These are phyloP conservation scores for Dispira simplex DNA, from an alignment of 192 early-diverging fungal species.

Conservation along the genomic window DNA sequence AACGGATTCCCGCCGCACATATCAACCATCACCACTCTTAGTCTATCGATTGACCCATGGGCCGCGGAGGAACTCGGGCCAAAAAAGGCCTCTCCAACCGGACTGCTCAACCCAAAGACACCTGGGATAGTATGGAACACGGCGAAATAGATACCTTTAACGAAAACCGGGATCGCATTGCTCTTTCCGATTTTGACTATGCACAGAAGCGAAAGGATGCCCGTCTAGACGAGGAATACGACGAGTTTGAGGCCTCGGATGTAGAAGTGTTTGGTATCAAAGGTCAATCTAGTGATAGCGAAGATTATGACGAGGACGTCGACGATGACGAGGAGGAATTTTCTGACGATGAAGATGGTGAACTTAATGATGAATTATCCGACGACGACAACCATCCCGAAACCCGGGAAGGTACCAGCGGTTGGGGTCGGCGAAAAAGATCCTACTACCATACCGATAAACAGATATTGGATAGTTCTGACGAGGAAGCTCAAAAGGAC, in stretches of 20 bases:
- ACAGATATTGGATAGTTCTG: conserved; percentile 35
- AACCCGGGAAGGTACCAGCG: background rate
- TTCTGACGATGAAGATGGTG: background rate
- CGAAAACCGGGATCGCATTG: background rate
- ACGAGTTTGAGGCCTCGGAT: background rate
- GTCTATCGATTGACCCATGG: too few species aligned
- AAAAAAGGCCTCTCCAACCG: too few species aligned
- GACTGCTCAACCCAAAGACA: background rate
- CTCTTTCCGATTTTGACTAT: background rate
- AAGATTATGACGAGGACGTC: background rate
- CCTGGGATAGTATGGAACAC: background rate
- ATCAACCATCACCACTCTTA: too few species aligned
- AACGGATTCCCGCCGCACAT: too few species aligned
- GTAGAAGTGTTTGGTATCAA: background rate
- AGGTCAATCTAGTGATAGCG: background rate
- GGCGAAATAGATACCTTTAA: background rate
- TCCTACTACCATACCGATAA: conserved; percentile 6
- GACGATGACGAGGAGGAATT: background rate
- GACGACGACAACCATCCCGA: background rate
- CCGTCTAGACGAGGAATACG: too few species aligned
- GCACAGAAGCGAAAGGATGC: background rate
- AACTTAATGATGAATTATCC: background rate
- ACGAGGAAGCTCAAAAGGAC: conserved; percentile 41
- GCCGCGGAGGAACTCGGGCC: too few species aligned
- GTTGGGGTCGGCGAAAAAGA: background rate